Base-by-base conservation (phyloP, 2,329 filamentous ascomycete species). In the Trichoderma endophyticum region DNA sequence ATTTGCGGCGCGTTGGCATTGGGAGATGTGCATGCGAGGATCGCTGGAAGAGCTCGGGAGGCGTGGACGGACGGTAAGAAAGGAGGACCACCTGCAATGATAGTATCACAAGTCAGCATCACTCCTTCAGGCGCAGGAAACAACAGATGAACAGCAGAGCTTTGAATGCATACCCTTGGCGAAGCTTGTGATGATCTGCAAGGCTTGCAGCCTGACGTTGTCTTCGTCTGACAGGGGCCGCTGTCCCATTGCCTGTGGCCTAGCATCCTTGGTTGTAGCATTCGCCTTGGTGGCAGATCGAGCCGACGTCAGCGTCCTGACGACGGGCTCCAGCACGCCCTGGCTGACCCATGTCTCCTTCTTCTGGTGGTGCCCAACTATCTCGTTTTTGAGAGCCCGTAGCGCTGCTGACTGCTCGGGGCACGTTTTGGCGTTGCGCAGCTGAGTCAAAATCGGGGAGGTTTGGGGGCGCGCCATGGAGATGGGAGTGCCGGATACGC, bases 341-440 rank as follows among this genome's bases (percentile, higher is more conserved):
- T 89, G 83, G 72, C 85, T 85, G 54, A 98, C 86, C 85, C 91
- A 95, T 71, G 89, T 82, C 81, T 95, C 92, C 82, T 99, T 99
- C 80, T 91, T 91, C 80, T 95, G 91, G 39, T 92, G 87, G 81
- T 98, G 94, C 28, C 96, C 96, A 73, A 97, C 90, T 62, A 97
- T 88, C 74, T 96, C 92, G 81, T 97, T 96, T 84, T 97, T 98
- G 34, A 99, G 84, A 56, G 86, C 85, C 75, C 91, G 89, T 59
- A 98, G 86, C 64, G 90, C 88, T 30, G 85, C 83, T 54, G 88
- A 83, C 76, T 88, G 87, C 74, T 90, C 87, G 26, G 81, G 75
- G 61, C 83, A 79, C 43, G 82, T 84, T 74, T 83, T 84, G 11
- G 90, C 86, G 76, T 83, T 86, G 74, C 85, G 85, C 71, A 92